Evolutionary conservation across 805 yeast species (phyloP).

Genomic region (Wickerhamiella qilinensis): DNA sequence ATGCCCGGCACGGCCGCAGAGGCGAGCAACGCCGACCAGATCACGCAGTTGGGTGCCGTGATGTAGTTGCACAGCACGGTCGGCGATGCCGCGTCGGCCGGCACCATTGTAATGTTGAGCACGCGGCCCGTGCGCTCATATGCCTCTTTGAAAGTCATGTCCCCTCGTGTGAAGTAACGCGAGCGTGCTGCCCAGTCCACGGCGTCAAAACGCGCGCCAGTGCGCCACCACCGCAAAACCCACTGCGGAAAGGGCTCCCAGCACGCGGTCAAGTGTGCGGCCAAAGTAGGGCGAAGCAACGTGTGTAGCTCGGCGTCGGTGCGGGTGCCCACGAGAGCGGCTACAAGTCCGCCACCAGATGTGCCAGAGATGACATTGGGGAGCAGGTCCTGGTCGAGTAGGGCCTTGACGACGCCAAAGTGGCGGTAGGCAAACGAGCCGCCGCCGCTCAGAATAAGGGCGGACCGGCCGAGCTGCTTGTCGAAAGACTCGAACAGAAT

Average conservation of each 20-base stretch:
- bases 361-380: constrained; percentile 65
- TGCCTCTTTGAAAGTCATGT: constrained; percentile 56
- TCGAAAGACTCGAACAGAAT: constrained; percentile 39
- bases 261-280: constrained; percentile 52
- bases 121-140: constrained; percentile 51
- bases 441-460: constrained; percentile 62
- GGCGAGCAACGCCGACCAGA: constrained; percentile 67
- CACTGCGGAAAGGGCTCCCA: constrained; percentile 45
- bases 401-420: constrained; percentile 58
- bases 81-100: constrained; percentile 70
- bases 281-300: constrained; percentile 43
- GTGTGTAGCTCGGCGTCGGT: constrained; percentile 47
- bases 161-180: constrained; percentile 57
- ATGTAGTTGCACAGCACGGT: constrained; percentile 61
- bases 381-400: constrained; percentile 46
- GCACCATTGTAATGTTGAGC: constrained; percentile 61
- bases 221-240: constrained; percentile 48
- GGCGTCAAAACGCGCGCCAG: constrained; percentile 69
- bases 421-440: constrained; percentile 67
- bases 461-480: constrained; percentile 55
- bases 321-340: constrained; percentile 54
- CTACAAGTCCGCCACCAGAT: constrained; percentile 67
- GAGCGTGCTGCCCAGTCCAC: constrained; percentile 56
- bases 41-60: constrained; percentile 64
- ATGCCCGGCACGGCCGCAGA: constrained; percentile 77